These are phyloP conservation scores for Pseudoscleropodium purum DNA, from an alignment of 225 moss, liverwort and hornwort species.

Conservation along the genomic window DNA sequence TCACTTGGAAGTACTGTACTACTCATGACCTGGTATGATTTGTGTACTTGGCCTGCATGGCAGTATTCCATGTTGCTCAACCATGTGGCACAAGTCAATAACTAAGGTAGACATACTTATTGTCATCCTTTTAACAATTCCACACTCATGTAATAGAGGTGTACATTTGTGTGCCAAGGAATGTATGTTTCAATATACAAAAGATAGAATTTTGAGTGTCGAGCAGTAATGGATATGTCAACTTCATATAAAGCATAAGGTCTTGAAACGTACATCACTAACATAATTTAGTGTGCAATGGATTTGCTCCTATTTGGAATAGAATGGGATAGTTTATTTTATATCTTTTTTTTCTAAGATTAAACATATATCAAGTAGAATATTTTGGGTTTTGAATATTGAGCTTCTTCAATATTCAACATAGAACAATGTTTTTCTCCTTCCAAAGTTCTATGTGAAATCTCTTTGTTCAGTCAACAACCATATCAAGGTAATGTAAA, in stretches of 20 bases:
- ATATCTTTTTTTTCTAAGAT: too few species aligned
- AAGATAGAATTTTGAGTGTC: not conserved
- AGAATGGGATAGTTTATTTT: too few species aligned
- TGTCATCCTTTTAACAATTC: not conserved
- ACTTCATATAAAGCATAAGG: too few species aligned
- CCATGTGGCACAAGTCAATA: not conserved
- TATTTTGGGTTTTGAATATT: not conserved
- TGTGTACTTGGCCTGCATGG: not conserved
- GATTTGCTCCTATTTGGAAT: too few species aligned
- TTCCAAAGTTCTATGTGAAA: not conserved
- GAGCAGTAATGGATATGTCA: not conserved
- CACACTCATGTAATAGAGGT: too few species aligned
- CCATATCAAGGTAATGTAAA: too few species aligned
- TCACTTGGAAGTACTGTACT: not conserved
- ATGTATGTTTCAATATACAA: not conserved
- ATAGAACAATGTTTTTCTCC: not conserved
- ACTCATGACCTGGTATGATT: not conserved
- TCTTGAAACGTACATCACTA: too few species aligned
- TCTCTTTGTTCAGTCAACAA: not conserved
- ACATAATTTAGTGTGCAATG: too few species aligned
- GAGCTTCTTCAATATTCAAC: not conserved
- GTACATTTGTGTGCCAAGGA: not conserved
- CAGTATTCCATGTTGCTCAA: not conserved
- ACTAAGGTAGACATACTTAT: not conserved
- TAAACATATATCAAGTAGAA: not conserved